These are phyloP conservation scores for Stereocaulon alpinum DNA, from an alignment of 495 filamentous ascomycete genomes.

Conservation along the genomic window DNA sequence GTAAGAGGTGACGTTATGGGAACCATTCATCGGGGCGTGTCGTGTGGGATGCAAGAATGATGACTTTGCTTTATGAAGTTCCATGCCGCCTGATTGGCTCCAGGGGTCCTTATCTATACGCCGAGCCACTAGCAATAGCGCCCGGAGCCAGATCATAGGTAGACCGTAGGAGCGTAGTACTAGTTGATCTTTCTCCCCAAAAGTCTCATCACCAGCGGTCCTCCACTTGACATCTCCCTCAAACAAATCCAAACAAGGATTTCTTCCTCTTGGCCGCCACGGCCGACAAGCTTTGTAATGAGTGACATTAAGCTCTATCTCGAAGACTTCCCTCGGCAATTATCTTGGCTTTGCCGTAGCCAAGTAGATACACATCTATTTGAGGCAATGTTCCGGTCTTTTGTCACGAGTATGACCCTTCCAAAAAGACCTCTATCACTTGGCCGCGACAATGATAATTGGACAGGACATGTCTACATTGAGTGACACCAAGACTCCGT, in stretches of 20 bases:
- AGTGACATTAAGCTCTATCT: too few species aligned
- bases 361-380: too few species aligned
- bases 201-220: background rate
- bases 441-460: too few species aligned
- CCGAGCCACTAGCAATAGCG: background rate
- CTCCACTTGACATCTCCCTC: background rate
- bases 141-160: background rate
- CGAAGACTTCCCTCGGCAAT: too few species aligned
- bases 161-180: too few species aligned
- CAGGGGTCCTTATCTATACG: background rate
- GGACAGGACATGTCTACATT: too few species aligned
- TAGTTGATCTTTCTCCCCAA: background rate
- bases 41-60: background rate
- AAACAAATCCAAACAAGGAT: background rate
- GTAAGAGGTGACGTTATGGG: slow-evolving; percentile 3
- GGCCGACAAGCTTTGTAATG: too few species aligned
- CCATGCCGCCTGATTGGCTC: background rate
- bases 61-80: background rate
- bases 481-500: too few species aligned
- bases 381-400: too few species aligned
- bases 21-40: background rate
- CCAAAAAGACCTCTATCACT: too few species aligned
- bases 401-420: too few species aligned
- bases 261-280: background rate
- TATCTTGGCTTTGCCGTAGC: too few species aligned